phyloP scores from a whole-genome alignment of 2,329 filamentous ascomycete species.

The Penicillium decumbens region DNA sequence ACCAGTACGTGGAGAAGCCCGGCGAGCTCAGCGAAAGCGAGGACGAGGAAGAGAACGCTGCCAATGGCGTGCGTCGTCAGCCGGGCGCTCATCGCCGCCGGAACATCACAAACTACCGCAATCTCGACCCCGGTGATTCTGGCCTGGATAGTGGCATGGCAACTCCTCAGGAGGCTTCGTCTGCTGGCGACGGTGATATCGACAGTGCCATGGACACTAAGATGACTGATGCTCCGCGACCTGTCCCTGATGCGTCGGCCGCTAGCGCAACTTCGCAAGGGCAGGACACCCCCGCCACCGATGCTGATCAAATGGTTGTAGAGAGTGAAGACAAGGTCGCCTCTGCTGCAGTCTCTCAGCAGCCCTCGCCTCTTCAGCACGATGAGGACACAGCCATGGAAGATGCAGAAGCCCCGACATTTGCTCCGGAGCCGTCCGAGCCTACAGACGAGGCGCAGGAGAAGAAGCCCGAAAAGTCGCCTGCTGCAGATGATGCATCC shows the following conservation, averaged over 20 bases:
- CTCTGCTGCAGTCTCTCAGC: constrained; percentile 30
- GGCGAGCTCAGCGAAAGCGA: constrained; percentile 85
- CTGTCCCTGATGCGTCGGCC: constrained; percentile 33
- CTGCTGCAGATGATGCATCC: constrained; percentile 17
- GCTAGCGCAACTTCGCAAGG: constrained; percentile 29
- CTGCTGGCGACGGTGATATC: constrained; percentile 43
- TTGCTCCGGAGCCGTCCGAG: constrained; percentile 18
- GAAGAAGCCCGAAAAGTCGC: constrained; percentile 24
- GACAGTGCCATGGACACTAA: constrained; percentile 35
- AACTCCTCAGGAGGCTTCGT: constrained; percentile 44
- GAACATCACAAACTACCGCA: constrained; percentile 60
- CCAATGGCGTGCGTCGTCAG: constrained; percentile 65
- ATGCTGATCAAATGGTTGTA: constrained; percentile 29
- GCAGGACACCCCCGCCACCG: constrained; percentile 31
- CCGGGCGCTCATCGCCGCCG: constrained; percentile 47
- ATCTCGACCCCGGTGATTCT: constrained; percentile 53
- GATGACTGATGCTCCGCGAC: constrained; percentile 38
- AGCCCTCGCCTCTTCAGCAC: constrained; percentile 27
- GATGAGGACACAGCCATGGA: constrained; percentile 41
- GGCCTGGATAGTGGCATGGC: constrained; percentile 51
- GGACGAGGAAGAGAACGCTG: constrained; percentile 69
- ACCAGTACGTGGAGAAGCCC: constrained; percentile 69
- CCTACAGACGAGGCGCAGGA: constrained; percentile 19
- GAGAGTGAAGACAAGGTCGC: constrained; percentile 30
- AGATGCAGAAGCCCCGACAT: constrained; percentile 28